Percentiles rank a stretch among this genome's conserved stretches.
Conservation (phyloP, 257 asterid genomes). For the Capsicum rhomboideum region DNA sequence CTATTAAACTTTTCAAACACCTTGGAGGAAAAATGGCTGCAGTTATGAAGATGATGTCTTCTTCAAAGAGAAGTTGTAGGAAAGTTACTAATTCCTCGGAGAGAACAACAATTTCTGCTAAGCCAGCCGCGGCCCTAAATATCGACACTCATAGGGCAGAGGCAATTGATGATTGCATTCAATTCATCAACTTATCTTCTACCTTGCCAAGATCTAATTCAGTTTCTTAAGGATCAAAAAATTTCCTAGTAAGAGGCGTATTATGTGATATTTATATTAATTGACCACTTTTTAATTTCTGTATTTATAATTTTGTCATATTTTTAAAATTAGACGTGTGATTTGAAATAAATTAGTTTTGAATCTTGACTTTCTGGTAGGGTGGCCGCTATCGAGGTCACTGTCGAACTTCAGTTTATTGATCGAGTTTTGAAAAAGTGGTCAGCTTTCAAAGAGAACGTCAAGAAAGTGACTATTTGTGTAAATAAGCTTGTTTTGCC, state of each 20-base stretch:
- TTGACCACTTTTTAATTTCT: not conserved
- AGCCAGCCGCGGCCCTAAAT: not conserved
- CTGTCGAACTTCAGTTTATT: not conserved
- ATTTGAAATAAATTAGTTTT: not conserved
- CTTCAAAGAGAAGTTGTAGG: slow-evolving; percentile 7
- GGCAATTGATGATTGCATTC: slow-evolving; percentile 49
- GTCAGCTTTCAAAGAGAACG: not conserved
- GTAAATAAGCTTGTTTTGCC: not conserved
- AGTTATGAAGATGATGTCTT: slow-evolving; percentile 6
- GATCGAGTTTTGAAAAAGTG: not conserved
- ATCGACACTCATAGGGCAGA: slow-evolving; percentile 50
- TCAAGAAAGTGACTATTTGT: not conserved
- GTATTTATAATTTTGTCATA: not conserved
- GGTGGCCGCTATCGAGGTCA: not conserved
- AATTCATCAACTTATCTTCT: slow-evolving; percentile 46
- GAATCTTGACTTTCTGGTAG: not conserved
- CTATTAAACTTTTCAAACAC: slow-evolving; percentile 25
- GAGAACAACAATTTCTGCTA: slow-evolving; percentile 6
- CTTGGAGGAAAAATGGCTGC: slow-evolving; percentile 24
- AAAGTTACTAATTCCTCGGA: slow-evolving; percentile 9
- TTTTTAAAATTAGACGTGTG: not conserved
- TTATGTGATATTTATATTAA: not conserved
- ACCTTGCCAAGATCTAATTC: slow-evolving; percentile 45
- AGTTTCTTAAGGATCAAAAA: not conserved
- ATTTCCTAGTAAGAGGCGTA: not conserved